Evolutionary conservation across 306 rosid genomes (phyloP), one percentile per base, ranked within the genome.

Genomic region (Sophora flavescens): DNA sequence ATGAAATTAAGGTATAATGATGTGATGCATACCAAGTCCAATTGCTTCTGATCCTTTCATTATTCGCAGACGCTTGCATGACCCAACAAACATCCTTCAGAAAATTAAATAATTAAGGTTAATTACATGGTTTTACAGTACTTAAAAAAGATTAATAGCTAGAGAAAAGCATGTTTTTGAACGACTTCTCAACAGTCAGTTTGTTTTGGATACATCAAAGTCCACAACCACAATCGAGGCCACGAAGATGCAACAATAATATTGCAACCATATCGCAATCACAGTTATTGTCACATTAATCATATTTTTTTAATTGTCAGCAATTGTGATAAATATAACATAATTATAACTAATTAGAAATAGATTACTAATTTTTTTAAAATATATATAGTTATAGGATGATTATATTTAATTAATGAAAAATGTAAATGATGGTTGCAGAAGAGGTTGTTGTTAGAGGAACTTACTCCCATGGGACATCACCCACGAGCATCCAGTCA

Each of bases 401-500:
- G 18, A 39, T 6, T 38, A 8, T 63, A 36, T 63, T 7, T 26
- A 64, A 47, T 53, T 36, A 38, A 38, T 16, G 64, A 51, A 63
- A 60, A 33, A 2, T 33, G 42, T 50, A 60, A 48, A 48, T 53
- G 30, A 63, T 69, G 60, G 48, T 38, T 45, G 80, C 48, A 64
- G 51, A 75, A 11, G 70, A 54, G 68, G 59, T 28, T 30, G 60
- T 17, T 13, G 60, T 58, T 57, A 53, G 39, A 74, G 68, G 77
- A 78, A 83, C 98, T 86, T 86, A 96, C 99, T 91, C 89, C 99
- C 99, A 95, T 33, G 99, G 99, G 83, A 95, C 99, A 87, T 95
- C 99, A 48, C 99, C 99, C 74, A 95, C 99, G 72, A 96, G 97
- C 99, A 96, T 96, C 99, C 99, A 96, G 63, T 96, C 99, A 15